Evolutionary conservation across 2,329 filamentous ascomycete genomes (phyloP), one percentile per base, ranked within the genome.

Genomic region (Leptodontidium sp.): DNA sequence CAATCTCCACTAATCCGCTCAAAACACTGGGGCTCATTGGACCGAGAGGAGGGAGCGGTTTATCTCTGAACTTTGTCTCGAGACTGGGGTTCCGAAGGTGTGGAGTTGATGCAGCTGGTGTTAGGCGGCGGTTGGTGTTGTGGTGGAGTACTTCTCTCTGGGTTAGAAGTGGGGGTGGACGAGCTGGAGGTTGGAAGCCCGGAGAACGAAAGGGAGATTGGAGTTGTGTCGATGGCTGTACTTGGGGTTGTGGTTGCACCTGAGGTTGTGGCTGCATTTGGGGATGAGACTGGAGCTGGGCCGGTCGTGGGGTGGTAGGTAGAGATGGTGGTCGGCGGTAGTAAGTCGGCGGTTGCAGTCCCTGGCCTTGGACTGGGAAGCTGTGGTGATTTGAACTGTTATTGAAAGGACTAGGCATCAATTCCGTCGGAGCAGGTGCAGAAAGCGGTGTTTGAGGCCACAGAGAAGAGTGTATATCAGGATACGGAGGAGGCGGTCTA

Each of bases 1-100:
- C 71, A 26, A 73, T 71, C 59, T 73, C 70, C 15, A 71, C 71
- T 12, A 67, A 35, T 15, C 71, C 71, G 7, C 40, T 64, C 6
- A 71, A 11, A 0, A 69, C 55, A 52, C 69, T 70, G n/a, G 70
- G 71, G 50, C 58, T 65, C 64, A 68, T 70, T 1, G 71, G 71
- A 4, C 69, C 69, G 1, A 70, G 47, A 7, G 68, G 68, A 3
- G 70, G 71, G 5, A 73, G 29, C 0, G 71, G 68, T 38, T 73
- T 70, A 17, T 63, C 65, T 63, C 64, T 68, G 29, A 66, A 65
- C 29, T 65, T 40, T 17, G 68, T 38, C n/a, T 38, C 38, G 12
- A 55, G 35, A 1, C 21, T 64, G 43, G 11, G 21, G 4, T 9
- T 38, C 1, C 45, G 12, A 4, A 21, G 68, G 53, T 53, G 69